Base-by-base conservation (phyloP, 352 stramenopile genomes). In the Phytophthora fragariaefolia region DNA sequence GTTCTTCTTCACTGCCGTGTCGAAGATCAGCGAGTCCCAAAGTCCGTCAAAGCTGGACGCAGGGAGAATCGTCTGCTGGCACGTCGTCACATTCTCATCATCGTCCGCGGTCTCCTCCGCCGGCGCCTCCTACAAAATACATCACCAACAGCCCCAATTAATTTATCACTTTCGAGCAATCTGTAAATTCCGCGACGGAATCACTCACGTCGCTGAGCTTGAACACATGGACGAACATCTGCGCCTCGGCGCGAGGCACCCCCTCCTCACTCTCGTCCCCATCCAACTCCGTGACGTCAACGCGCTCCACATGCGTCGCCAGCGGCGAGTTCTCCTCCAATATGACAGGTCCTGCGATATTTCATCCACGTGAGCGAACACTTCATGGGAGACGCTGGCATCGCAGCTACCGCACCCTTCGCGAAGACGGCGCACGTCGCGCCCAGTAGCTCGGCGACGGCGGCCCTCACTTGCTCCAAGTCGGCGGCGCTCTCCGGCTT, bases 21-120 rank as follows among this genome's bases (percentile, higher is more conserved):
- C 85, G 51, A 92, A 97, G 40, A 98, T 86, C 18, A 98, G 85
- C 53, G 77, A 91, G 55, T 96, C 74, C 85, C 85, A 97, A 12
- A 96, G 71, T 2, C 82, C 81, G 43, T 95, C 73, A 8, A 97
- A 76, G 46, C 60, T 80, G 7, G 50, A 32, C 32, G 92, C 80
- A 23, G 91, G 91, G 6, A 97, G 71, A 51, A 77, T 32, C 3
- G 89, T 77, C 53, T 90, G 90, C 57, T 96, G 82, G 49, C 85
- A 96, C 10, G 85, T 94, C 52, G 87, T 76, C 15, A 91, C 79
- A 51, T 81, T 90, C 38, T 96, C 90, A 46, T 96, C 86, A 23
- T 93, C 85, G 5, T 93, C 85, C 17, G 81, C 72, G 0, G 83
- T 92, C 64, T 95, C 86, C 66, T 96, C 86, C 9, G 74, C 78